Evolutionary conservation across 2,329 filamentous ascomycete genomes (phyloP).

Genomic region (Drechslerella dactyloides): DNA sequence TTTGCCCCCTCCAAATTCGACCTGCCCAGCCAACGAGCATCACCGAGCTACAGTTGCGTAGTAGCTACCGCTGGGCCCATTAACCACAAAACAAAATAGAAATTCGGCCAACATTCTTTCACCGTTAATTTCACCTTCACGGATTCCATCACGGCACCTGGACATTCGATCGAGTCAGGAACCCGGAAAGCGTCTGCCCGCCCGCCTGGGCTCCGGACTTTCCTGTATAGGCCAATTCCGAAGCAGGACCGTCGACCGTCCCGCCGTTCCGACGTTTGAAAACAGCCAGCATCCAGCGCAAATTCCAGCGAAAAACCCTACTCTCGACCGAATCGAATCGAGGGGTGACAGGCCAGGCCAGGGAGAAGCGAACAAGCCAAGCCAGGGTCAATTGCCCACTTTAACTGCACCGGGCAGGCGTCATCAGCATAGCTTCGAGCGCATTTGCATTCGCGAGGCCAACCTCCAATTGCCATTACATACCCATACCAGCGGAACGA

Average conservation of each 20-base stretch:
- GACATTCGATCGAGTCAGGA: neutral
- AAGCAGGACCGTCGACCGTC: slow-evolving; percentile 32
- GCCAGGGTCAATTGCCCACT: slow-evolving; percentile 32
- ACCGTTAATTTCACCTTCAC: slow-evolving; percentile 22
- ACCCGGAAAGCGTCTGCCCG: neutral
- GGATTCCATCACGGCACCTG: slow-evolving; percentile 28
- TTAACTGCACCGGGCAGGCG: slow-evolving; percentile 44
- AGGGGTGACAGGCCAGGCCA: slow-evolving; percentile 41
- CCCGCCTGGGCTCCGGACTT: slow-evolving; percentile 17
- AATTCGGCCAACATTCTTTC: slow-evolving; percentile 24
- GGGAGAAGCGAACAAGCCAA: slow-evolving; percentile 36
- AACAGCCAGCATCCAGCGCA: slow-evolving; percentile 13
- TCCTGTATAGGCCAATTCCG: slow-evolving; percentile 38
- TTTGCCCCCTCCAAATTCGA: neutral
- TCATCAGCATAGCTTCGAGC: slow-evolving; percentile 42
- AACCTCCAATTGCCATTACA: slow-evolving; percentile 32
- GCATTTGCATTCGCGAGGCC: slow-evolving; percentile 44
- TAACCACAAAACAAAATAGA: neutral
- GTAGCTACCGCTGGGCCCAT: too few relatives aligned
- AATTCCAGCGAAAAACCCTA: neutral
- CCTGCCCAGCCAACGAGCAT: neutral
- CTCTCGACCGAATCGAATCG: slow-evolving; percentile 14
- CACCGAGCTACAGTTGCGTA: neutral
- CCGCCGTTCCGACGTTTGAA: slow-evolving; percentile 48
- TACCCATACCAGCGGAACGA: slow-evolving; percentile 37